phyloP scores from a whole-genome alignment of 108 stramenopile genomes.

The Skeletonema marinoi region DNA sequence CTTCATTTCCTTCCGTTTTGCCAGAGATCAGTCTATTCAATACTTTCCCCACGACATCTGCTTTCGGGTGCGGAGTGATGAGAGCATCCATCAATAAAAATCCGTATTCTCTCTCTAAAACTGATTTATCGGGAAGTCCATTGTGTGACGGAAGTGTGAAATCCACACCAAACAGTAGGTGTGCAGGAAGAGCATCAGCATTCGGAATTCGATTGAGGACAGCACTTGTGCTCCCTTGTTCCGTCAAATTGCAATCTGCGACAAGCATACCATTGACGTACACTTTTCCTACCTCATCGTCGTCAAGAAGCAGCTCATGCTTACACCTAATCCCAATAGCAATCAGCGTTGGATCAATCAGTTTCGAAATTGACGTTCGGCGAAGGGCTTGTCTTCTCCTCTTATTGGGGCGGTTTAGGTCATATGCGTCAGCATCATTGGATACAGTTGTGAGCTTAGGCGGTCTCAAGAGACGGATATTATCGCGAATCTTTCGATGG shows the following conservation, averaged over 20 bases:
- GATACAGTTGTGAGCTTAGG: slow-evolving; percentile 28
- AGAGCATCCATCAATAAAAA: slow-evolving; percentile 57
- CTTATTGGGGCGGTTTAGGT: background rate
- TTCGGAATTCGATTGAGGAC: slow-evolving; percentile 40
- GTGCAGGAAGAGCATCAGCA: slow-evolving; percentile 52
- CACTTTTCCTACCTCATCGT: slow-evolving; percentile 63
- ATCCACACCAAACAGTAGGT: slow-evolving; percentile 81
- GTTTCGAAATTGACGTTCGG: slow-evolving; percentile 28
- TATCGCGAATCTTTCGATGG: slow-evolving; percentile 36
- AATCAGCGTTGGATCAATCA: slow-evolving; percentile 48
- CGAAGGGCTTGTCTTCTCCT: slow-evolving; percentile 22
- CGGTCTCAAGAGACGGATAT: slow-evolving; percentile 31
- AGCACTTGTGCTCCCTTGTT: background rate
- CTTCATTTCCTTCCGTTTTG: slow-evolving; percentile 29
- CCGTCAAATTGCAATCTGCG: slow-evolving; percentile 32
- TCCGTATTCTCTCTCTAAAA: slow-evolving; percentile 44
- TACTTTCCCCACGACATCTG: slow-evolving; percentile 61
- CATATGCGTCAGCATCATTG: background rate
- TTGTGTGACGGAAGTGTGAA: slow-evolving; percentile 58
- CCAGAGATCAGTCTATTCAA: slow-evolving; percentile 66
- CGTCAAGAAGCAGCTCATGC: slow-evolving; percentile 69
- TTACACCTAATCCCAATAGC: slow-evolving; percentile 60
- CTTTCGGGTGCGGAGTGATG: slow-evolving; percentile 59
- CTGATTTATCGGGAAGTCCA: slow-evolving; percentile 48
- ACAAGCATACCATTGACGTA: slow-evolving; percentile 77